Evolutionary conservation across 805 yeast species (phyloP).

Genomic region (Spathaspora gorwiae): DNA sequence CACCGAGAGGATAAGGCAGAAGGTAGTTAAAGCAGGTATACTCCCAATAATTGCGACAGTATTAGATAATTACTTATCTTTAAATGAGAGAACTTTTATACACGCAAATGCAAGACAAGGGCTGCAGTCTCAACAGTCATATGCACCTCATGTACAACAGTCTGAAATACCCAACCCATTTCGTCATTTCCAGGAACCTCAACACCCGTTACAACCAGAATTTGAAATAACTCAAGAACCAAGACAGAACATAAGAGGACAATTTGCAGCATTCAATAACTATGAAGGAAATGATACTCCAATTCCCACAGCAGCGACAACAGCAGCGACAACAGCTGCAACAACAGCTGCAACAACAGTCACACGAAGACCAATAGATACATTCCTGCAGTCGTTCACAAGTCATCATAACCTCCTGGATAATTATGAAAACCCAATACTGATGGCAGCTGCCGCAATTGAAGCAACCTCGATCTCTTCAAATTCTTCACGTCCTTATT

Average conservation of each 20-base stretch:
- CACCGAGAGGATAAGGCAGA: conserved; percentile 74
- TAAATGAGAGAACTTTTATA: conserved; percentile 36
- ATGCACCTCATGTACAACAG: neutral
- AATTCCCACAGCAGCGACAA: neutral
- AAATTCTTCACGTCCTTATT: conserved; percentile 10
- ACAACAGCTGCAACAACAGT: no score
- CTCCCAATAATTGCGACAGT: conserved; percentile 89
- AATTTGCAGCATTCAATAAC: conserved; percentile 1
- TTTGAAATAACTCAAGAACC: neutral
- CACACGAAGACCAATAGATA: no score
- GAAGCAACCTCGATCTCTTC: conserved; percentile 12
- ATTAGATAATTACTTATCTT: conserved; percentile 71
- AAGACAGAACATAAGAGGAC: conserved; percentile 1
- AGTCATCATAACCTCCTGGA: neutral
- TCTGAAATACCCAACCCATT: neutral
- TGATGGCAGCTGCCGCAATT: conserved; percentile 8
- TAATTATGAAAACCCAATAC: neutral
- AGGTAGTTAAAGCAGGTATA: conserved; percentile 88
- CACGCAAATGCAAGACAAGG: conserved; percentile 23
- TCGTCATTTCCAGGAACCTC: conserved; percentile 3
- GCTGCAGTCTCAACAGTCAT: conserved; percentile 7
- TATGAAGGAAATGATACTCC: neutral
- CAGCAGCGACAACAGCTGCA: no score
- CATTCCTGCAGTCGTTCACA: neutral
- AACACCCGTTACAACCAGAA: neutral